Evolutionary conservation across 495 filamentous ascomycete species (phyloP).

Genomic region (Aspergillus conjunctus): DNA sequence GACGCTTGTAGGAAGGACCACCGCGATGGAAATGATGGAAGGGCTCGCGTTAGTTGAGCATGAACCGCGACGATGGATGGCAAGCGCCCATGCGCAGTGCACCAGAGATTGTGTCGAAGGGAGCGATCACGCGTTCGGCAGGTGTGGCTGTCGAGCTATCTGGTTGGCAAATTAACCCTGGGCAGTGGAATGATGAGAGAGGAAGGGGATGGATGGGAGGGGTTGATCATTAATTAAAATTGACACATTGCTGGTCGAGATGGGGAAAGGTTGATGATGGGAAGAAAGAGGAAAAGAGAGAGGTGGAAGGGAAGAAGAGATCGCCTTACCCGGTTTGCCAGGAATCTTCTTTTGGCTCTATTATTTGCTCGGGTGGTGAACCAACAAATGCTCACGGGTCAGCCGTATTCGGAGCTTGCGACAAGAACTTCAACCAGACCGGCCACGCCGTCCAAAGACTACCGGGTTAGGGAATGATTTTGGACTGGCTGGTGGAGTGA

Average conservation of each 20-base stretch:
- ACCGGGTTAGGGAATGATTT: constrained; percentile 3
- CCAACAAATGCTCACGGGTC: constrained; percentile 28
- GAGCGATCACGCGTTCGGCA: constrained; percentile 28
- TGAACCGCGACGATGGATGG: constrained; percentile 19
- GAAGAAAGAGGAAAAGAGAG: constrained; percentile 14
- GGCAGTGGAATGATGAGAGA: constrained; percentile 11
- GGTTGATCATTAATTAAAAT: constrained; percentile 27
- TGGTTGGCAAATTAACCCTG: constrained; percentile 22
- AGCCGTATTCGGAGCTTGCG: constrained; percentile 14
- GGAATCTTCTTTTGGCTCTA: constrained; percentile 27
- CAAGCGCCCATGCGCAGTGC: constrained; percentile 25
- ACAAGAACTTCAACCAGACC: constrained; percentile 16
- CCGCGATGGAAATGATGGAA: constrained; percentile 13
- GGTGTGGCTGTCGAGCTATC: constrained; percentile 21
- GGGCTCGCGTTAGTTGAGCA: constrained; percentile 12
- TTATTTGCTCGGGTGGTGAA: constrained; percentile 22
- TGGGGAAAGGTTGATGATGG: constrained; percentile 17
- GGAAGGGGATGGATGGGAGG: constrained; percentile 21
- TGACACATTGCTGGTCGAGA: constrained; percentile 32
- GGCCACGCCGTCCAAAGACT: constrained; percentile 15
- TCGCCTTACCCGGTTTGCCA: constrained; percentile 26
- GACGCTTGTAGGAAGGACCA: constrained; percentile 9
- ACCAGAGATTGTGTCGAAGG: constrained; percentile 14
- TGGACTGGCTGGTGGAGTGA: constrained; percentile 11
- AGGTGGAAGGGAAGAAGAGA: constrained; percentile 18